phyloP scores from a whole-genome alignment of 768 basidiomycete genomes.

The Holtermanniella nyarrowii region DNA sequence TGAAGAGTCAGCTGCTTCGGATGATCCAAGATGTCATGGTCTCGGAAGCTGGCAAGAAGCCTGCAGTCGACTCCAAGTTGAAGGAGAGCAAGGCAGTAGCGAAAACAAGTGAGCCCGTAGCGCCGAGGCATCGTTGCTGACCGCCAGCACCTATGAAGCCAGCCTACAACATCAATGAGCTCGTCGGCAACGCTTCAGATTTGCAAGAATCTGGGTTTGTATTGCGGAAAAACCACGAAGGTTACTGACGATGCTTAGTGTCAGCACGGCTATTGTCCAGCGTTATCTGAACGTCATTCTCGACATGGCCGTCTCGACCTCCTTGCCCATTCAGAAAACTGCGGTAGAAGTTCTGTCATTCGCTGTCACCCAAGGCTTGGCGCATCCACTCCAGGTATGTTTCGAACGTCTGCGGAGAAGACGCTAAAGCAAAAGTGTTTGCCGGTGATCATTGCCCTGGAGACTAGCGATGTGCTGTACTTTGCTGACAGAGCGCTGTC shows the following conservation, averaged over 20 bases:
- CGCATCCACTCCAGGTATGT: constrained; percentile 79
- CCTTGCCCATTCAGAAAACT: constrained; percentile 60
- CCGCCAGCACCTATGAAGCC: no score
- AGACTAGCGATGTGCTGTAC: constrained; percentile 58
- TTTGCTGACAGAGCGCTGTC: constrained; percentile 67
- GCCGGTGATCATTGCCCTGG: constrained; percentile 84
- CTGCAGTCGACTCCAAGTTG: no score
- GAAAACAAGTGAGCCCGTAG: no score
- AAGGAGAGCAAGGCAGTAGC: no score
- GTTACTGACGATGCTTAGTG: constrained; percentile 46
- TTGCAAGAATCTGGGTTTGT: constrained; percentile 93
- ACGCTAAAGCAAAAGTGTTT: constrained; percentile 53
- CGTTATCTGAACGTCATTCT: constrained; percentile 77
- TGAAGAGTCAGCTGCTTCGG: constrained; percentile 61
- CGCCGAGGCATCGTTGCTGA: no score
- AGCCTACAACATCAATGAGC: constrained; percentile 83
- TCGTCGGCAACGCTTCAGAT: constrained; percentile 88
- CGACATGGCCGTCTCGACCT: constrained; percentile 63
- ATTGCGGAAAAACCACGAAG: not conserved
- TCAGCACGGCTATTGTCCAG: constrained; percentile 88
- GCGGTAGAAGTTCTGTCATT: constrained; percentile 87
- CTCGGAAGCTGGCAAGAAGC: constrained; percentile 69
- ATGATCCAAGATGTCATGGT: constrained; percentile 87
- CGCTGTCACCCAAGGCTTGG: constrained; percentile 87
- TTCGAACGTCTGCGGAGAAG: not conserved